Conservation (phyloP, 768 basidiomycete species). For the Cubamyces lactineus region DNA sequence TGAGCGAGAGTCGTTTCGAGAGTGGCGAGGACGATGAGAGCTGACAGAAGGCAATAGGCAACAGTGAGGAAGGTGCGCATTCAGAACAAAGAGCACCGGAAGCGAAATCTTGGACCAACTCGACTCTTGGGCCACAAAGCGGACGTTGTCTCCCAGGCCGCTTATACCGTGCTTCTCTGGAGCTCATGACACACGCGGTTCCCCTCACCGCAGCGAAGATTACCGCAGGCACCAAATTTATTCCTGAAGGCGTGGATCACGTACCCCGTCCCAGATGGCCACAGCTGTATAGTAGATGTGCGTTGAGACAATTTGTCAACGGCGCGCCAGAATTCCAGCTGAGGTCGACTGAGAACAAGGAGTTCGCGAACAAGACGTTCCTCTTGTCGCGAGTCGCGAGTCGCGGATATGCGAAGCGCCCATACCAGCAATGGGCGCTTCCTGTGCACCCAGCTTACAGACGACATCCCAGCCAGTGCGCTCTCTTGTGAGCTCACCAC, state of each 20-base stretch:
- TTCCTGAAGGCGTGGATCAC: too few relatives aligned
- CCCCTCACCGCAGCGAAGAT: slow-evolving; percentile 19
- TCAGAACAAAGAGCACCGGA: slow-evolving; percentile 26
- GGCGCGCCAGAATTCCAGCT: too few relatives aligned
- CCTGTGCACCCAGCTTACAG: not conserved
- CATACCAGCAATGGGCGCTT: not conserved
- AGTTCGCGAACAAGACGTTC: too few relatives aligned
- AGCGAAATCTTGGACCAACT: slow-evolving; percentile 7
- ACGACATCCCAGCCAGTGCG: not conserved
- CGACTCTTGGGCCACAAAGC: slow-evolving; percentile 7
- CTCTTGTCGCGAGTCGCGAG: too few relatives aligned
- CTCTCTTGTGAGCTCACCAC: not conserved
- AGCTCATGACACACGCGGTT: not conserved
- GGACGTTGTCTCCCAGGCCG: not conserved
- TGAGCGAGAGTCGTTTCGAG: slow-evolving; percentile 25
- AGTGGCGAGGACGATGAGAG: slow-evolving; percentile 33
- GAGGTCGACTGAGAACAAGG: too few relatives aligned
- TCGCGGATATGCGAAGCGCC: not conserved
- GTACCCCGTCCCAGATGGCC: too few relatives aligned
- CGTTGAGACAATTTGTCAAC: too few relatives aligned
- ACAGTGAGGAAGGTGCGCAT: slow-evolving; percentile 32
- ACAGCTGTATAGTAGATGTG: too few relatives aligned
- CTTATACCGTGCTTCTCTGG: slow-evolving; percentile 10
- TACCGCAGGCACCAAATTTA: slow-evolving; percentile 11
- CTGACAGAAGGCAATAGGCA: slow-evolving; percentile 15